Evolutionary conservation across 345 rosid species (phyloP), one percentile per base, ranked within the genome.

Genomic region (Noccaea bulbosa): DNA sequence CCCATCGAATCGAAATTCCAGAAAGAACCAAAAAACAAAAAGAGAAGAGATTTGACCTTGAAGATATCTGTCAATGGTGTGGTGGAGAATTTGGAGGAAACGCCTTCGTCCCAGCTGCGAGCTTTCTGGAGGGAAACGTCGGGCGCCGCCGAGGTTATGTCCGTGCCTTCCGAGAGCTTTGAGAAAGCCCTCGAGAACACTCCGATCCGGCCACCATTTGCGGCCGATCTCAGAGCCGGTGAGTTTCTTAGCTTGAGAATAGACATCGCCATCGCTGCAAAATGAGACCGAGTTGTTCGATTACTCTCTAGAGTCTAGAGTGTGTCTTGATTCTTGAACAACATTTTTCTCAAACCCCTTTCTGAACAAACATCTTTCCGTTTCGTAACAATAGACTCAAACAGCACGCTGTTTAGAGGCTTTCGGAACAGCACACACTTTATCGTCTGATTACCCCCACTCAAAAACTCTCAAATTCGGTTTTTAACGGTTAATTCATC

Each of bases 91-190:
- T 82, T 88, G 14, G 92, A 86, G 11, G 91, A 84, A 68, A 87
- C 89, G 7, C 89, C 98, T 74, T 90, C 93, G 80, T 88, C 98
- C 98, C 96, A 87, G 79, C 61, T 74, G 9, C 96, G 85, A 71
- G 96, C 90, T 80, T 84, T 88, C 86, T 93, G 98, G 83, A 90
- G 98, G 47, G 87, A 81, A 35, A 88, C 91, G 55, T 70, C 81
- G 0, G 88, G 83, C 16, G 92, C 96, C 10, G 86, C 89, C 33
- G 86, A 82, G 54, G 88, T 83, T 47, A 88, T 51, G 69, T 88
- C 93, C 2, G 77, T 66, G 9, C 96, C 98, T 6, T 80, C 88
- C 0, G 93, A 76, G 4, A 88, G 56, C 78, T 88, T 83, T 11
- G 89, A 86, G 78, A 80, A 90, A 11, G 81, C 74, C 62, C 86